Evolutionary conservation across 1,284 basidiomycete species (phyloP), one percentile per base, ranked within the genome.

Genomic region (Ceratobasidium sp.): DNA sequence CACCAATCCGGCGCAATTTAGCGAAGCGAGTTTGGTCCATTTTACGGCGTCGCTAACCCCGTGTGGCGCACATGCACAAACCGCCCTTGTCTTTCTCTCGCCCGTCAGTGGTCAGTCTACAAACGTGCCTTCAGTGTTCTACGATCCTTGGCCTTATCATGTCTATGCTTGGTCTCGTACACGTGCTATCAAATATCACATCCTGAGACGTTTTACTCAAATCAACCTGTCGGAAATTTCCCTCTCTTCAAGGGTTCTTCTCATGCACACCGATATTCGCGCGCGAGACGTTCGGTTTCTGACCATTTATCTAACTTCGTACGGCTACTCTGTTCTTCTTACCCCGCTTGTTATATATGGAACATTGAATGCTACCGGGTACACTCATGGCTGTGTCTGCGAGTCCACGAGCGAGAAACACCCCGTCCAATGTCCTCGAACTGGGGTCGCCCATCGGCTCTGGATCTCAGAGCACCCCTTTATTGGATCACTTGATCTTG

Each of bases 41-140:
- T 32, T 49, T 68, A 27, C 65, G 65, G 53, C 54, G 47, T 52
- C 56, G 29, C n/a, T 38, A 22, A 38, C 38, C 43, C 34, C 60
- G 60, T 65, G 65, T 68, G 65, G 65, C 65, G 65, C 38, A 53
- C 45, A 47, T 20, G 45, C 45, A 47, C 45, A 20, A 43, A 43
- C 65, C 40, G 7, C 10, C 20, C 45, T n/a, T 45, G 60, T 38
- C 38, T 53, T 47, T 67, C 29, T 32, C 65, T 56, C 25, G 55
- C 17, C 35, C 50, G 40, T 53, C 65, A 68, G 53, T 68, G 65
- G 65, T 56, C 53, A 13, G 43, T 68, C 45, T 53, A 68, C 65
- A 68, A 68, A 68, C 65, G 65, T 68, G 65, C 34, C 65, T n/a
- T 68, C 65, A 56, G 22, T 40, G 43, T 29, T 13, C n/a, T 52